A percentile compares a stretch with the other conserved stretches of the same genome.
Conservation (phyloP, 2,329 filamentous ascomycete species). For the Microdochium nivale region DNA sequence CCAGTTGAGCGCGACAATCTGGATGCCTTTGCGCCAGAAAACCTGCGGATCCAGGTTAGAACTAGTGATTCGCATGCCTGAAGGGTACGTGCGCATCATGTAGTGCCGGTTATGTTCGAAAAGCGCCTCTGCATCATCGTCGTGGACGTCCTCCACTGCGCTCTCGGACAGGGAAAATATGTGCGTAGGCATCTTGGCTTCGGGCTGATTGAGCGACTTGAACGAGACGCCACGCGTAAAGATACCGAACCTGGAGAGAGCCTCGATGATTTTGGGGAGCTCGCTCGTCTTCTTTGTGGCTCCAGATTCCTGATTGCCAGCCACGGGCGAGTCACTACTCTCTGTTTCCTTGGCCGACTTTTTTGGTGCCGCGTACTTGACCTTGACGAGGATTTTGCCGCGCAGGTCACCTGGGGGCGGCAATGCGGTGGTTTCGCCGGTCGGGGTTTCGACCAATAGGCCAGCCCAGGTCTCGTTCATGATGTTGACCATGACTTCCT, state of each 20-base stretch:
- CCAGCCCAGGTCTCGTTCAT: conserved; percentile 80
- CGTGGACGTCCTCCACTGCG: conserved; percentile 52
- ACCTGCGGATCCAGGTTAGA: conserved; percentile 79
- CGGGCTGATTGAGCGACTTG: conserved; percentile 66
- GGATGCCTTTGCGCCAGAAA: conserved; percentile 83
- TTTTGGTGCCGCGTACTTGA: conserved; percentile 54
- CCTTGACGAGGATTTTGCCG: conserved; percentile 77
- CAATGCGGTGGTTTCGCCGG: conserved; percentile 38
- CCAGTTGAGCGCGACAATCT: conserved; percentile 92
- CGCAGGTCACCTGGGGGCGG: conserved; percentile 63
- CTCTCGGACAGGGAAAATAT: conserved; percentile 62
- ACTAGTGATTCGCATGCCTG: conserved; percentile 70
- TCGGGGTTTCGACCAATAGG: conserved; percentile 53
- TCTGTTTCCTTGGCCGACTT: conserved; percentile 18
- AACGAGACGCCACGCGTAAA: conserved; percentile 82
- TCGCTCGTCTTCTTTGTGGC: conserved; percentile 34
- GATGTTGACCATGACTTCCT: conserved; percentile 84
- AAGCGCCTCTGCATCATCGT: conserved; percentile 41
- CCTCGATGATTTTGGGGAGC: conserved; percentile 58
- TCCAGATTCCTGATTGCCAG: conserved; percentile 29
- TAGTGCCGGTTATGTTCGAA: conserved; percentile 76
- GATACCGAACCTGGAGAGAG: conserved; percentile 67
- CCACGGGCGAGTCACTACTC: conserved; percentile 1
- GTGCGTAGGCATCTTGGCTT: conserved; percentile 54
- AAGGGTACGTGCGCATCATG: conserved; percentile 84